phyloP scores from a whole-genome alignment of 148 eudicot species.

The Agrostemma githago region DNA sequence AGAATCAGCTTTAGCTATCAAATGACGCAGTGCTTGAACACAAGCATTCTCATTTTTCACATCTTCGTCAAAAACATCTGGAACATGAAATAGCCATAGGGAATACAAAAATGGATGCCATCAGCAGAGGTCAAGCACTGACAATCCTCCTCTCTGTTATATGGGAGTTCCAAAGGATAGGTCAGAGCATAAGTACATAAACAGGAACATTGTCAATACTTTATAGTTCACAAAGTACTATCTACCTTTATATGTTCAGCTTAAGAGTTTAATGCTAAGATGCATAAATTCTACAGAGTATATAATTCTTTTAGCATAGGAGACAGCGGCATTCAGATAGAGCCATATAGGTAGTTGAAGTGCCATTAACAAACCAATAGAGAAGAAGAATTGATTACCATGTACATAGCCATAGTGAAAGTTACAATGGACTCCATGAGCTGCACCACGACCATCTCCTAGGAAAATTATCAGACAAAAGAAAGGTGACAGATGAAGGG shows the following conservation, averaged over 20 bases:
- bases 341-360: background rate
- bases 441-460: constrained; percentile 21
- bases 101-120: background rate
- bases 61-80: constrained; percentile 57
- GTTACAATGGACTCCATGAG: constrained; percentile 32
- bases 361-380: background rate
- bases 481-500: background rate
- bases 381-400: constrained; percentile 25
- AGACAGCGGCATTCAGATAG: background rate
- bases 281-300: background rate
- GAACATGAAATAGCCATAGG: constrained; percentile 16
- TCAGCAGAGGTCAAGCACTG: background rate
- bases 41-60: constrained; percentile 45
- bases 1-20: constrained; percentile 51
- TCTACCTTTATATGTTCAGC: background rate
- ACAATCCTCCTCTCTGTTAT: background rate
- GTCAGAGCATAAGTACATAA: background rate
- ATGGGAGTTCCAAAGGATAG: background rate
- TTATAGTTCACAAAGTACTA: background rate
- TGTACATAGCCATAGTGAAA: constrained; percentile 36
- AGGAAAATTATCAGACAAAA: constrained; percentile 16
- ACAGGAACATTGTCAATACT: background rate
- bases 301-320: background rate
- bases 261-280: background rate
- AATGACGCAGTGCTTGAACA: constrained; percentile 41